Percentiles rank a stretch among this genome's conserved stretches.
These are phyloP conservation scores for Syzygium malaccense DNA, from an alignment of 441 rosid species.

Conservation along the genomic window DNA sequence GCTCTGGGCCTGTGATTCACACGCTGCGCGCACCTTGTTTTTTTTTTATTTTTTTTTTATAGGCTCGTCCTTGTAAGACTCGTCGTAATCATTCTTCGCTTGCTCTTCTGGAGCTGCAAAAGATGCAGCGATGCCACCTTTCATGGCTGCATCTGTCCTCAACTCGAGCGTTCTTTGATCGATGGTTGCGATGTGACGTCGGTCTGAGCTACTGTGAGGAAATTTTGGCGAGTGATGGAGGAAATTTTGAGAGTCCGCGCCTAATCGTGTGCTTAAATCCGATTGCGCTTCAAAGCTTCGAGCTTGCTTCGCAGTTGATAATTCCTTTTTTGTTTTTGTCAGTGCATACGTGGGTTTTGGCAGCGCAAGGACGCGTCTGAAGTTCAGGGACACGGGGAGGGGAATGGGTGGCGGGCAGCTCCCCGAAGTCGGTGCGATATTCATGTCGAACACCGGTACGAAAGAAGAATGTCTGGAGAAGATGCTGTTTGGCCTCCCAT, in stretches of 20 bases:
- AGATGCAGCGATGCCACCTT: neutral
- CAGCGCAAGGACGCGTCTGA: neutral
- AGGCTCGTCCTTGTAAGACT: neutral
- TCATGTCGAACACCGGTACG: slow-evolving; percentile 20
- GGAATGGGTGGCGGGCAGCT: neutral
- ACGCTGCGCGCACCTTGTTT: neutral
- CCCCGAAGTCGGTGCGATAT: slow-evolving; percentile 21
- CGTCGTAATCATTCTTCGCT: neutral
- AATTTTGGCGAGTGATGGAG: neutral
- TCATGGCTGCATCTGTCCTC: neutral
- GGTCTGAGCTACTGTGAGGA: neutral
- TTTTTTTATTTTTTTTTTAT: neutral
- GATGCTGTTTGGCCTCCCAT: slow-evolving; percentile 23
- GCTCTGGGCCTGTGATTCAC: neutral
- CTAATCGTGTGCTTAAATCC: neutral
- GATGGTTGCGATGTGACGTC: neutral
- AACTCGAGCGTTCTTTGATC: neutral
- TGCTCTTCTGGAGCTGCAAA: neutral
- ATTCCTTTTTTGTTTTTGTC: neutral
- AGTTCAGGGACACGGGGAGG: neutral
- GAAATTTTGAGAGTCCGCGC: neutral
- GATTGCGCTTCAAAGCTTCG: neutral
- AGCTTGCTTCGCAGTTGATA: neutral
- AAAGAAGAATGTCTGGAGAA: slow-evolving; percentile 12
- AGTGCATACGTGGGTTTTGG: neutral